Percentiles rank a stretch among this genome's conserved stretches.
Conservation (phyloP, 257 asterid genomes). For the Lavandula angustifolia region DNA sequence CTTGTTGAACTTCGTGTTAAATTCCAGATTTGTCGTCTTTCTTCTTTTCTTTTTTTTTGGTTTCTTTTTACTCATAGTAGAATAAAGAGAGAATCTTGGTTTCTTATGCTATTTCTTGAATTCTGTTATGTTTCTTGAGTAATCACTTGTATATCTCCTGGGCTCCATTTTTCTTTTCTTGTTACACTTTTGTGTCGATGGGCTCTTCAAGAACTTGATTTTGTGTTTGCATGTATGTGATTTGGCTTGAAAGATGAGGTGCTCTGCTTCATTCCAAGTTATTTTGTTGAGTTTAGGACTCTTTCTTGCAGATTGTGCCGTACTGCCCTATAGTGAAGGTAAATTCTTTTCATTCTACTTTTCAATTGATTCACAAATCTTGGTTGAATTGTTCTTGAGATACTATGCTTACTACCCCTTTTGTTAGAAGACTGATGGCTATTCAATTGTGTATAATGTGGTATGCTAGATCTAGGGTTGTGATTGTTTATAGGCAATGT, state of each 20-base stretch:
- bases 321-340: conserved; percentile 74
- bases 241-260: conserved; percentile 43
- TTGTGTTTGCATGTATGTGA: neutral
- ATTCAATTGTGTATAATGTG: conserved; percentile 30
- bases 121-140: conserved; percentile 1
- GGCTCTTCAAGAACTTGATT: conserved; percentile 26
- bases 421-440: conserved; percentile 7
- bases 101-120: conserved; percentile 21
- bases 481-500: neutral
- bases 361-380: conserved; percentile 40
- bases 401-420: neutral
- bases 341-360: conserved; percentile 18
- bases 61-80: conserved; percentile 6
- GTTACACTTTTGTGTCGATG: conserved; percentile 11
- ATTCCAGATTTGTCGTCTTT: conserved; percentile 31
- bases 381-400: conserved; percentile 21
- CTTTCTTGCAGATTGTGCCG: conserved; percentile 39
- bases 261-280: conserved; percentile 39
- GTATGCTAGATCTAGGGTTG: conserved; percentile 34
- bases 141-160: conserved; percentile 17
- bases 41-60: neutral
- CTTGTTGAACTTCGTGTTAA: conserved; percentile 15
- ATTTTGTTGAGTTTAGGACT: conserved; percentile 48
- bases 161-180: neutral
- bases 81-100: conserved; percentile 31